Evolutionary conservation across 169 alveolate genomes (phyloP), one percentile per base, ranked within the genome.

Genomic region (Plasmodium inui): DNA sequence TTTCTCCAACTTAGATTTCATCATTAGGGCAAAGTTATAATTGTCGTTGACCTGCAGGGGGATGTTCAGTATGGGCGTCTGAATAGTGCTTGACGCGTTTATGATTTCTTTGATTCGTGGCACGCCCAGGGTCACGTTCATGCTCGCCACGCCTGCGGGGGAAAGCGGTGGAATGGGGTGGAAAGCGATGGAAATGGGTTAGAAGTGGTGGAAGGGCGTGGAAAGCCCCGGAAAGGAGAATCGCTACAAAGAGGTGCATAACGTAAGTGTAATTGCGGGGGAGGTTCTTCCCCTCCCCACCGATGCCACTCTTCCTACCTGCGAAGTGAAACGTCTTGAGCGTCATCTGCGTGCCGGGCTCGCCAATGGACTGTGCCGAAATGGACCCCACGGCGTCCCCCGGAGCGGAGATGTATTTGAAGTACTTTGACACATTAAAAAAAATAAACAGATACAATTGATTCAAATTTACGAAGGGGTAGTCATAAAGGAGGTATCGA

Each of bases 351-450:
- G 99, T 99, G 19, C 99, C 99, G 4, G 99, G 99, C 72, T 99
- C 99, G 8, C 99, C 99, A 67, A 99, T 98, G n/a, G 99, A 98
- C 95, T 99, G 99, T 7, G 99, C 99, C 5, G 99, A 99, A 61
- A 99, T 98, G 2, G 99, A 99, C 4, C 99, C 99, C 3, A 99
- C 99, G 9, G 99, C 99, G 93, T 99, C 99, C n/a, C 99, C 99
- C 0, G 99, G 99, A 74, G 97, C 97, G 72, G 98, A 97, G 41
- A 98, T 92, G 37, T 99, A 98, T 95, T 96, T 96, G 85, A 95
- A 96, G 96, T 98, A 99, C 93, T 98, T 98, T 50, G 95, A 95
- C 98, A 99, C 98, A 73, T 99, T 96, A 61, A 95, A 95, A 79
- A 96, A 95, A 57, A 97, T 94, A 92, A 98, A 98, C 73, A 95